These are phyloP conservation scores for Schizonepeta tenuifolia DNA, from an alignment of 257 asterid species.

Conservation along the genomic window DNA sequence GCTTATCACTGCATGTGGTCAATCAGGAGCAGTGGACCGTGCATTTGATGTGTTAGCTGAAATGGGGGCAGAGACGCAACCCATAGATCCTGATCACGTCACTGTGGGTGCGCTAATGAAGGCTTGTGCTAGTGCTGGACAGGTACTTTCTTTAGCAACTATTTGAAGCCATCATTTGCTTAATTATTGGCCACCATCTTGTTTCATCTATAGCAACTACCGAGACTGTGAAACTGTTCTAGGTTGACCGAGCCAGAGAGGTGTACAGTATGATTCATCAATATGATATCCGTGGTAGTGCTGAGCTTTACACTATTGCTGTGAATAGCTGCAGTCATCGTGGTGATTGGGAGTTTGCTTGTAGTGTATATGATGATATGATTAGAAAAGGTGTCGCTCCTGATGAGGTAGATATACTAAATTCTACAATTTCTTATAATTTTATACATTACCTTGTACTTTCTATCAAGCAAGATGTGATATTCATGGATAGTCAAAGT, in stretches of 20 bases:
- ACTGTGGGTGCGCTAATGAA: constrained; percentile 97
- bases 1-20: constrained; percentile 98
- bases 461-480: neutral
- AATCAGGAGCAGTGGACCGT: constrained; percentile 94
- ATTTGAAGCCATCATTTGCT: constrained; percentile 30
- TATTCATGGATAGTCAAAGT: neutral
- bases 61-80: constrained; percentile 76
- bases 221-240: constrained; percentile 31
- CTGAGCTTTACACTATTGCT: constrained; percentile 97
- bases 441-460: neutral
- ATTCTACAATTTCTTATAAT: constrained; percentile 12
- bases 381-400: constrained; percentile 76
- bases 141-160: constrained; percentile 51
- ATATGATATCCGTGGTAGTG: constrained; percentile 82
- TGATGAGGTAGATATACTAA: constrained; percentile 74
- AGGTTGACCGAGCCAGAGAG: constrained; percentile 84
- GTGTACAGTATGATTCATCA: constrained; percentile 82
- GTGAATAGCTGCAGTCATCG: constrained; percentile 89
- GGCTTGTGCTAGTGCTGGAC: constrained; percentile 84
- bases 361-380: constrained; percentile 85
- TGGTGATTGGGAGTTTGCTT: constrained; percentile 96
- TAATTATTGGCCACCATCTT: constrained; percentile 27
- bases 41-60: constrained; percentile 96
- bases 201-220: constrained; percentile 21
- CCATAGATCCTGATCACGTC: constrained; percentile 93